phyloP scores from a whole-genome alignment of 1,284 basidiomycete species.

The Cryptococcus sp. region DNA sequence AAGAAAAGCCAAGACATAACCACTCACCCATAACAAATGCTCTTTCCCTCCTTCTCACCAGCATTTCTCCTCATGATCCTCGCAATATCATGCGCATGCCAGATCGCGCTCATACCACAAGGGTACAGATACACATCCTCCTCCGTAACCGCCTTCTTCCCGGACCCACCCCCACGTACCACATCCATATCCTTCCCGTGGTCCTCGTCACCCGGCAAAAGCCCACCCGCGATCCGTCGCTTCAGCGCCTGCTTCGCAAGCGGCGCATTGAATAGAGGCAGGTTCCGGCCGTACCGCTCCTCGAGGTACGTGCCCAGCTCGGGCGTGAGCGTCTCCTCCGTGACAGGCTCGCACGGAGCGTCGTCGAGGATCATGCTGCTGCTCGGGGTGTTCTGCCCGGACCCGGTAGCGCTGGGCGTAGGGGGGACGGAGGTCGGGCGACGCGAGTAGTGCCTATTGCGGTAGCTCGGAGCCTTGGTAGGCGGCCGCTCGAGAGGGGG shows the following conservation, averaged over 20 bases:
- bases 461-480: slow-evolving; percentile 37
- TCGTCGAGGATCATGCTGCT: slow-evolving; percentile 11
- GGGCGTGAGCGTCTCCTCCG: slow-evolving; percentile 49
- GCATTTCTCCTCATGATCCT: slow-evolving; percentile 52
- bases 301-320: slow-evolving; percentile 66
- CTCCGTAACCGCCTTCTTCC: slow-evolving; percentile 65
- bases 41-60: slow-evolving; percentile 61
- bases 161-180: slow-evolving; percentile 44
- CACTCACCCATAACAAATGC: slow-evolving; percentile 82
- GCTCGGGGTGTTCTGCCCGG: slow-evolving; percentile 15
- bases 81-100: slow-evolving; percentile 76
- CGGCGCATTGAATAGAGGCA: slow-evolving; percentile 69
- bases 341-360: slow-evolving; percentile 28
- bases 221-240: slow-evolving; percentile 81
- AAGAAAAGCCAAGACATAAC: not conserved
- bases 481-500: slow-evolving; percentile 16
- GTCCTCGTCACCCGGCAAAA: slow-evolving; percentile 61
- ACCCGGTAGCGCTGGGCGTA: slow-evolving; percentile 9
- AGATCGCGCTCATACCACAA: slow-evolving; percentile 90
- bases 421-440: slow-evolving; percentile 8
- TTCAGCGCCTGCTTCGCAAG: slow-evolving; percentile 82
- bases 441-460: slow-evolving; percentile 44
- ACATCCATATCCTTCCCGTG: slow-evolving; percentile 36
- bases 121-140: slow-evolving; percentile 85
- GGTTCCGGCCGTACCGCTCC: slow-evolving; percentile 91